Conservation (phyloP, 257 asterid genomes). For the Rubia yunnanensis region DNA sequence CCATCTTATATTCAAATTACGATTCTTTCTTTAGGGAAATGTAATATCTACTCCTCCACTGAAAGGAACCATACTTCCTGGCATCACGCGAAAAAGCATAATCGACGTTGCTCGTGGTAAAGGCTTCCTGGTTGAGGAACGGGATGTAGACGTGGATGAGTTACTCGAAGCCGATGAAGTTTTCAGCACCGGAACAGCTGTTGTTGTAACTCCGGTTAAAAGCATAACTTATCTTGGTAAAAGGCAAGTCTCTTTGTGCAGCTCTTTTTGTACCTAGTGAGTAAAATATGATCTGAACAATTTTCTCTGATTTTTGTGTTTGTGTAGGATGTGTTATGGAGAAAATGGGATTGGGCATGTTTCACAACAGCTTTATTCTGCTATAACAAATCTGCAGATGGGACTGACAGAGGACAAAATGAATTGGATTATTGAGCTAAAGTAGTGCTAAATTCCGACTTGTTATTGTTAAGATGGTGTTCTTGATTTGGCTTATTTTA, state of each 20-base stretch:
- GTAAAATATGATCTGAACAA: not conserved
- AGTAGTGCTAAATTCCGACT: conserved; percentile 9
- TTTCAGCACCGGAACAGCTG: conserved; percentile 95
- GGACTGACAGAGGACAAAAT: conserved; percentile 73
- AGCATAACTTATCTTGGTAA: conserved; percentile 64
- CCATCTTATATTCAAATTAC: not conserved
- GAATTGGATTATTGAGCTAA: conserved; percentile 70
- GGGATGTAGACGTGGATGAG: conserved; percentile 68
- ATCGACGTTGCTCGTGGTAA: conserved; percentile 26
- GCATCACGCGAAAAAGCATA: conserved; percentile 42
- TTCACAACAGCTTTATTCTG: conserved; percentile 66
- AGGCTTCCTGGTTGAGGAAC: conserved; percentile 58
- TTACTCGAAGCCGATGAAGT: conserved; percentile 93
- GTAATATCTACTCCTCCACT: conserved; percentile 36
- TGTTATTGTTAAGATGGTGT: no score
- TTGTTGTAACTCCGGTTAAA: conserved; percentile 89
- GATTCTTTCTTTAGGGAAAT: conserved; percentile 24
- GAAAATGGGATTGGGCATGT: conserved; percentile 65
- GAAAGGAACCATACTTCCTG: conserved; percentile 43
- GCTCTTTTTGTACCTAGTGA: not conserved
- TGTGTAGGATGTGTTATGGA: conserved; percentile 63
- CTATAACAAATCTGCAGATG: conserved; percentile 83
- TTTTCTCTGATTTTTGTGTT: not conserved
- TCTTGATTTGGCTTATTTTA: not conserved
- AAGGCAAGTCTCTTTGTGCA: conserved; percentile 31